Evolutionary conservation across 2,329 filamentous ascomycete species (phyloP).

Genomic region (Neoarthrinium moseri): DNA sequence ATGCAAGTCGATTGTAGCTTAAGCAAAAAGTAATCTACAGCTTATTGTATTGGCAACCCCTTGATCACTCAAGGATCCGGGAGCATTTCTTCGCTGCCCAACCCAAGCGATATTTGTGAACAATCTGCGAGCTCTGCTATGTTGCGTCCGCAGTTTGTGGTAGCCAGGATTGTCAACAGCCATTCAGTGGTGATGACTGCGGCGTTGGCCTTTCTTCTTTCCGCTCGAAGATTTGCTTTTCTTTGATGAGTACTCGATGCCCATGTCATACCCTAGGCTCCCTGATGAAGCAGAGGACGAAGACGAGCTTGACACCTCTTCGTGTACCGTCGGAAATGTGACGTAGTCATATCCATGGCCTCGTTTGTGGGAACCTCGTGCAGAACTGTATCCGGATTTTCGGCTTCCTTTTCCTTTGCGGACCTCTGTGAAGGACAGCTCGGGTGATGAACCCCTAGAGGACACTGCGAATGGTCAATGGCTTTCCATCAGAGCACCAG

Average conservation of each 20-base stretch:
- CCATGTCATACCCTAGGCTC: slow-evolving; percentile 19
- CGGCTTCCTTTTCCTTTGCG: slow-evolving; percentile 35
- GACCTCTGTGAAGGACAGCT: slow-evolving; percentile 34
- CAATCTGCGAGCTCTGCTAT: too few species aligned
- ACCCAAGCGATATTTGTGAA: too few species aligned
- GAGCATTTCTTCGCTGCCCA: too few species aligned
- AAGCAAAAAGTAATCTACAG: too few species aligned
- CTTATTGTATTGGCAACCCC: too few species aligned
- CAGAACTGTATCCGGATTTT: slow-evolving; percentile 35
- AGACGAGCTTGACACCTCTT: slow-evolving; percentile 18
- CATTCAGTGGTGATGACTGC: slow-evolving; percentile 17
- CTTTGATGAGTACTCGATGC: slow-evolving; percentile 20
- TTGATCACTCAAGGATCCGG: too few species aligned
- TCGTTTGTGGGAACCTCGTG: slow-evolving; percentile 19
- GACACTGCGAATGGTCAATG: slow-evolving; percentile 25
- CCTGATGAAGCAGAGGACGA: slow-evolving; percentile 11
- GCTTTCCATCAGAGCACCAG: background rate
- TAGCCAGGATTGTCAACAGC: too few species aligned
- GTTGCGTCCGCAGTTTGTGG: too few species aligned
- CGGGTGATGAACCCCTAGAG: slow-evolving; percentile 30
- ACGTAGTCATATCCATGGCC: slow-evolving; percentile 20
- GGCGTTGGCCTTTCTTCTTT: slow-evolving; percentile 27
- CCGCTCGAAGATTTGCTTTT: slow-evolving; percentile 22
- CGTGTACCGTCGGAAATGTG: slow-evolving; percentile 18
- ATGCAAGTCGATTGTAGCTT: too few species aligned